A percentile compares a stretch with the other conserved stretches of the same genome.
Conservation (phyloP, 805 yeast genomes). For the Lipomyces lipofer region DNA sequence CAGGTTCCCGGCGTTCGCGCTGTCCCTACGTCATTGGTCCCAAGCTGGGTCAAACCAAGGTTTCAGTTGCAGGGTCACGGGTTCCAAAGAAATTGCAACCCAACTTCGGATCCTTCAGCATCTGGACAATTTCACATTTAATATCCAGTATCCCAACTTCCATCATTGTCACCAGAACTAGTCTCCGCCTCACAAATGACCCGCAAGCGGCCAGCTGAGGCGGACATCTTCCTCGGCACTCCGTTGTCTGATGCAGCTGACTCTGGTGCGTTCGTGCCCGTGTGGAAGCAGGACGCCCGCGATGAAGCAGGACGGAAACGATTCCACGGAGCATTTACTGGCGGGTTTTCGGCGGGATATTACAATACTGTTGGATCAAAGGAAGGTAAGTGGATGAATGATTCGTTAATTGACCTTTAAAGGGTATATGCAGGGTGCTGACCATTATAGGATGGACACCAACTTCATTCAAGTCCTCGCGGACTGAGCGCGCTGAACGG, state of each 20-base stretch:
- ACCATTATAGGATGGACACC: conserved; percentile 37
- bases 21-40: too few relatives aligned
- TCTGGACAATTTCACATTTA: too few relatives aligned
- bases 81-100: too few relatives aligned
- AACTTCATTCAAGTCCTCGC: conserved; percentile 32
- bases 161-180: too few relatives aligned
- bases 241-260: conserved; percentile 5
- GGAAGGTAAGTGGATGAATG: conserved; percentile 33
- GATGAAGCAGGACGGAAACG: conserved; percentile 34
- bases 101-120: too few relatives aligned
- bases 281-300: conserved; percentile 33
- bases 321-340: conserved; percentile 42
- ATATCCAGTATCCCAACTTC: too few relatives aligned
- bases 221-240: conserved; percentile 22
- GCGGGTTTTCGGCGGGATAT: conserved; percentile 42
- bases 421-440: background rate
- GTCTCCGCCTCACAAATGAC: too few relatives aligned
- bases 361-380: conserved; percentile 41
- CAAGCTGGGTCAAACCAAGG: too few relatives aligned
- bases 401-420: background rate
- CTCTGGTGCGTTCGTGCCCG: conserved; percentile 21
- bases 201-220: conserved; percentile 1
- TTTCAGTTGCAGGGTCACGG: too few relatives aligned
- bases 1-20: too few relatives aligned
- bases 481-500: conserved; percentile 18